These are phyloP conservation scores for Hypomontagnella submonticulosa DNA, from an alignment of 495 filamentous ascomycete genomes.

Conservation along the genomic window DNA sequence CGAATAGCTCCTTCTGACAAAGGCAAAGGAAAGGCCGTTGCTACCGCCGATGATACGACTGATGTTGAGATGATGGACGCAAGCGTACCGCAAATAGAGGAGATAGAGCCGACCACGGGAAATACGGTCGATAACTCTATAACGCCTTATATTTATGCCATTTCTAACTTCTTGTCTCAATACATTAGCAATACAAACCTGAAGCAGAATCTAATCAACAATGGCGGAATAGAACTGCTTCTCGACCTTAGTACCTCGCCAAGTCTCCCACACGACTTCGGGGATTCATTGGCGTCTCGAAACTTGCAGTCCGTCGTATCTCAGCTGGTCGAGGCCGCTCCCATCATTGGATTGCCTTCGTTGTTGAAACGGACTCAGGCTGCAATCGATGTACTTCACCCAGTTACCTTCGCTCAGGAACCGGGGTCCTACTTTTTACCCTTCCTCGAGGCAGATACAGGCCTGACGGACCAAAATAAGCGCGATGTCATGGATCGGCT, in stretches of 20 bases:
- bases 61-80: constrained; percentile 71
- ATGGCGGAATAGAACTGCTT: constrained; percentile 84
- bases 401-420: constrained; percentile 63
- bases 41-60: constrained; percentile 43
- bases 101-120: constrained; percentile 17
- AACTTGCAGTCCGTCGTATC: constrained; percentile 79
- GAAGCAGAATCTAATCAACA: constrained; percentile 78
- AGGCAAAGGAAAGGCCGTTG: constrained; percentile 54
- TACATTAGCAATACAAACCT: constrained; percentile 82
- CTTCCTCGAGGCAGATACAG: constrained; percentile 53
- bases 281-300: constrained; percentile 69
- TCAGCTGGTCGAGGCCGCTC: constrained; percentile 82
- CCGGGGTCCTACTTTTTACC: constrained; percentile 68
- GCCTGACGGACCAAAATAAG: constrained; percentile 47
- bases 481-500: constrained; percentile 51
- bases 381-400: constrained; percentile 72
- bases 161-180: constrained; percentile 77
- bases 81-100: constrained; percentile 43
- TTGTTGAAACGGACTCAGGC: constrained; percentile 77
- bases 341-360: constrained; percentile 83
- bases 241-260: constrained; percentile 84
- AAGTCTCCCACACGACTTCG: constrained; percentile 79
- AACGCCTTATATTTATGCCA: constrained; percentile 76
- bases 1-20: constrained; percentile 35
- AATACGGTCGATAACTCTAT: constrained; percentile 46